Evolutionary conservation across 2,329 filamentous ascomycete species (phyloP).

Genomic region (Aspergillus hortae): DNA sequence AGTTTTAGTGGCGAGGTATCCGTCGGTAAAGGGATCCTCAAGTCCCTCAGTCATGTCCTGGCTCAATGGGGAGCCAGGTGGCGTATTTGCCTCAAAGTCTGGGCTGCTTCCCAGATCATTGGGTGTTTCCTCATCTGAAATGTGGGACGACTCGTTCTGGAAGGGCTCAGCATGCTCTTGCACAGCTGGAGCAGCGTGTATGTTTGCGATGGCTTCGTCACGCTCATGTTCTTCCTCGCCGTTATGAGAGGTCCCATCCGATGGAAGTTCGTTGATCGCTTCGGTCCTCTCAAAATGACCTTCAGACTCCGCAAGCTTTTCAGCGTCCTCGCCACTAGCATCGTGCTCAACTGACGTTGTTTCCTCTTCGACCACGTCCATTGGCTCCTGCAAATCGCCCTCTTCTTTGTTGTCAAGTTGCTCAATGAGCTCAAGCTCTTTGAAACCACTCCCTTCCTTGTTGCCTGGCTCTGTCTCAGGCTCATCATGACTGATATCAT

Average conservation of each 20-base stretch:
- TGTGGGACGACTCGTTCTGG: not conserved
- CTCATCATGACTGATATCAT: no score
- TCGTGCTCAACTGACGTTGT: not conserved
- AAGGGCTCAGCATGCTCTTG: not conserved
- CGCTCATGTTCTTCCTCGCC: not conserved
- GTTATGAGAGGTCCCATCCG: not conserved
- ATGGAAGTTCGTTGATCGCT: not conserved
- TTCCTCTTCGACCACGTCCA: not conserved
- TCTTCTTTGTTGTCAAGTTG: not conserved
- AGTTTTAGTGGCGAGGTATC: not conserved
- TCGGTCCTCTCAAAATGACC: no score
- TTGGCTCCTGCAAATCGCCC: not conserved
- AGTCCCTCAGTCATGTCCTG: slow-evolving; percentile 11
- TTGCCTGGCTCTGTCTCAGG: no score
- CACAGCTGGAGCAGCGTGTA: not conserved
- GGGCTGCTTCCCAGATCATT: no score
- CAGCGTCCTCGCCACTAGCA: not conserved
- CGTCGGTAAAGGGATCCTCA: slow-evolving; percentile 19
- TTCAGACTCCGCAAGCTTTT: not conserved
- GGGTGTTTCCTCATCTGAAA: no score
- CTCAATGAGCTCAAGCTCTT: no score
- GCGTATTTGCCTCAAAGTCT: no score
- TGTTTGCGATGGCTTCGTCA: not conserved
- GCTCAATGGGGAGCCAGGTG: not conserved
- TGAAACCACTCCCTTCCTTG: no score